Percentiles rank a stretch among this genome's conserved stretches.
Conservation (phyloP, 78 protist genomes). For the Dictyostelium capitatum region DNA sequence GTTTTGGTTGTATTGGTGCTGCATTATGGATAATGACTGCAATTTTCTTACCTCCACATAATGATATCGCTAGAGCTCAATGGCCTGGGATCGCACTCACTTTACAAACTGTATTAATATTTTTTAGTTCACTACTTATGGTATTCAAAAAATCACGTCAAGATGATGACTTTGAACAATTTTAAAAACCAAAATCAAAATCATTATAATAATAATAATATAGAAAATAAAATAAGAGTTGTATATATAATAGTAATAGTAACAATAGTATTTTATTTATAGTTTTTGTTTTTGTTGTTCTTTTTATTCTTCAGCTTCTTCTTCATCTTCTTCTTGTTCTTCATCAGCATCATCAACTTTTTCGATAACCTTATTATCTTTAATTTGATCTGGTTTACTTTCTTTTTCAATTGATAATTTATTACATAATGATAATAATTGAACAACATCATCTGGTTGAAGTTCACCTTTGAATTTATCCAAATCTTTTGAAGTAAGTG, state of each 20-base stretch:
- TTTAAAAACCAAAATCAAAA: background rate
- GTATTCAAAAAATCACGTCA: conserved; percentile 33
- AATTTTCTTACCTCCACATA: conserved; percentile 67
- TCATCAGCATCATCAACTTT: conserved; percentile 1
- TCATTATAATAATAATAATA: background rate
- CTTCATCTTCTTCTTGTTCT: background rate
- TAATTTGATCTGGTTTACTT: background rate
- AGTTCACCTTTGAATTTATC: conserved; percentile 23
- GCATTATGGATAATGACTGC: conserved; percentile 73
- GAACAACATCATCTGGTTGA: background rate
- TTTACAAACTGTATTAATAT: conserved; percentile 55
- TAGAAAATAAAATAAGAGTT: no score
- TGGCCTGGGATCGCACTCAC: conserved; percentile 74
- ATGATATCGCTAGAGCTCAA: conserved; percentile 29
- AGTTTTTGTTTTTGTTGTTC: background rate
- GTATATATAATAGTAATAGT: background rate
- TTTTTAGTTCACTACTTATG: conserved; percentile 50
- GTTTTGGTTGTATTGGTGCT: conserved; percentile 68
- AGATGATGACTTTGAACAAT: conserved; percentile 21
- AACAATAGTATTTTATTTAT: background rate
- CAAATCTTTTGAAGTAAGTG: background rate
- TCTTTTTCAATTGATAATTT: background rate
- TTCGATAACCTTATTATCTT: background rate
- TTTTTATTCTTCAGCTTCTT: background rate
- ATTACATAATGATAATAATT: conserved; percentile 15